These are phyloP conservation scores for Pythium rishiriense DNA, from an alignment of 352 stramenopile genomes.

Conservation along the genomic window DNA sequence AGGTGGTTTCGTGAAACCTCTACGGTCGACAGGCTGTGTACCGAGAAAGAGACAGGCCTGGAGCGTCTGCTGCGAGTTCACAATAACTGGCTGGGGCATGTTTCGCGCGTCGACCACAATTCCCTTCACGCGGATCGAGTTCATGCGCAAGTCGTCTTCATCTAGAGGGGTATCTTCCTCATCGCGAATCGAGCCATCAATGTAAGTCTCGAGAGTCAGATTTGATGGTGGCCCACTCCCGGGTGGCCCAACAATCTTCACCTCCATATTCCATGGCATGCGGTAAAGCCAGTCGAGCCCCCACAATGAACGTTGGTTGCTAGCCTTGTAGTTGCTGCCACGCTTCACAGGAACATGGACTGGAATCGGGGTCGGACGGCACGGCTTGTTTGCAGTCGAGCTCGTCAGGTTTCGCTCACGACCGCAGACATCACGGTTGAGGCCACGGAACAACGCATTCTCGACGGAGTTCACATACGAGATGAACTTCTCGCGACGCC, in stretches of 20 bases:
- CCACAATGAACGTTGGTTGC: constrained; percentile 72
- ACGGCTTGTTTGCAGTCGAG: constrained; percentile 41
- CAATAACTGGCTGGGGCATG: constrained; percentile 82
- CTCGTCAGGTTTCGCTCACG: constrained; percentile 48
- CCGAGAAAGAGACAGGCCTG: constrained; percentile 86
- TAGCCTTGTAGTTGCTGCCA: constrained; percentile 61
- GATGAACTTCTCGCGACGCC: constrained; percentile 83
- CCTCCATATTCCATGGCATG: constrained; percentile 92
- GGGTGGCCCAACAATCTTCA: constrained; percentile 87
- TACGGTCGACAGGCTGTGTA: constrained; percentile 82
- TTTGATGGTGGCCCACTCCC: constrained; percentile 83
- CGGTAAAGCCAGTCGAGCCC: constrained; percentile 88
- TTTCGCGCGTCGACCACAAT: constrained; percentile 88
- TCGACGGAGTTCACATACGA: constrained; percentile 86
- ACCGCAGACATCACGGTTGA: constrained; percentile 77
- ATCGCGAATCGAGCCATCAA: constrained; percentile 76
- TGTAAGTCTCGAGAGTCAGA: constrained; percentile 87
- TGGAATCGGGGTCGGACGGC: constrained; percentile 75
- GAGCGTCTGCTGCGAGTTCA: constrained; percentile 87
- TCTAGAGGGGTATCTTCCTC: constrained; percentile 65
- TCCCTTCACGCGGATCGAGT: constrained; percentile 86
- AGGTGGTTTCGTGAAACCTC: constrained; percentile 85
- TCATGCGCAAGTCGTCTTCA: constrained; percentile 84
- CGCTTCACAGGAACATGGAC: constrained; percentile 85
- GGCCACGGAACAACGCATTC: constrained; percentile 75